Evolutionary conservation across 2,329 filamentous ascomycete species (phyloP).

Genomic region (Alternaria sp.): DNA sequence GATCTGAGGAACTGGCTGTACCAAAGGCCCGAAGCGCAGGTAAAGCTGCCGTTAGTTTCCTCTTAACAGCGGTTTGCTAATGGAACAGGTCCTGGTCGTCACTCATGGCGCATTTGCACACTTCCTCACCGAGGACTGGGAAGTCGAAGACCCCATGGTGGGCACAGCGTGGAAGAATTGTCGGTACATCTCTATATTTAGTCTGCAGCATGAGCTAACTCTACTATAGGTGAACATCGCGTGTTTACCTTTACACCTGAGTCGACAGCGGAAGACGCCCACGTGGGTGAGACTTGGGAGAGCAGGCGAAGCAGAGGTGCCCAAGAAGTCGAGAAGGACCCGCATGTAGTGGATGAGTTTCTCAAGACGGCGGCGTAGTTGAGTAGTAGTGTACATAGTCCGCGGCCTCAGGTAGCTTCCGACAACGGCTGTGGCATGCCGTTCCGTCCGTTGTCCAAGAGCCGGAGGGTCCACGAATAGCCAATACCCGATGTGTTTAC

Average conservation of each 20-base stretch:
- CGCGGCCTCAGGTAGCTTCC: conserved; percentile 1
- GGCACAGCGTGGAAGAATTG: conserved; percentile 44
- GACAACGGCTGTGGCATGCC: conserved; percentile 4
- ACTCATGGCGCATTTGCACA: conserved; percentile 86
- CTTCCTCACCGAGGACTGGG: conserved; percentile 83
- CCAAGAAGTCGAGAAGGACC: conserved; percentile 29
- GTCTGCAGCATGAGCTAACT: background rate
- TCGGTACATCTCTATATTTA: conserved; percentile 8
- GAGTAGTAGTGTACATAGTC: background rate
- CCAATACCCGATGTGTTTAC: background rate
- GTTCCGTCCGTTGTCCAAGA: background rate
- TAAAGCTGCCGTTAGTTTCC: conserved; percentile 6
- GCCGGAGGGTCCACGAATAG: background rate
- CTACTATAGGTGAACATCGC: conserved; percentile 34
- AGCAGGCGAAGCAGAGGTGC: conserved; percentile 27
- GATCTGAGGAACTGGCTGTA: conserved; percentile 38
- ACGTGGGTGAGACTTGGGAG: conserved; percentile 35
- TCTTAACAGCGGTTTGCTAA: conserved; percentile 23
- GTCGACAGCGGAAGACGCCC: conserved; percentile 35
- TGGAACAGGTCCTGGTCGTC: conserved; percentile 72
- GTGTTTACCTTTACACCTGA: conserved; percentile 36
- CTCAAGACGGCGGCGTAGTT: conserved; percentile 18
- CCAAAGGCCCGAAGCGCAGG: conserved; percentile 36
- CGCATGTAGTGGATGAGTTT: conserved; percentile 39
- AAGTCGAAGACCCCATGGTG: conserved; percentile 38